phyloP scores from a whole-genome alignment of 176 grass and related monocot genomes.

The Cymbopogon citratus region DNA sequence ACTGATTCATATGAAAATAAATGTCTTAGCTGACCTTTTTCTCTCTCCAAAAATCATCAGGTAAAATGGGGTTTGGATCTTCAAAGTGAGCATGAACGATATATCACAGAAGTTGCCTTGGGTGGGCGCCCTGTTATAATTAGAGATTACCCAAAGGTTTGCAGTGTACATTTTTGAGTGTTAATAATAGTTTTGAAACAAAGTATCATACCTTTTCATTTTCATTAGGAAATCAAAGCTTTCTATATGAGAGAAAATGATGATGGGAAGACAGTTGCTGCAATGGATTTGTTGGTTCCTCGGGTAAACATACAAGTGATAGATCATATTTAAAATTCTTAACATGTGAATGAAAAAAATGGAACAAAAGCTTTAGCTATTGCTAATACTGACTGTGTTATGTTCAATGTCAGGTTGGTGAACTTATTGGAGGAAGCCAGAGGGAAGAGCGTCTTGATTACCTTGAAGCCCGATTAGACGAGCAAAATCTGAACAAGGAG shows the following conservation, averaged over 20 bases:
- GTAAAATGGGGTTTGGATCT: constrained; percentile 96
- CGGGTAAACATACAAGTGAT: constrained; percentile 45
- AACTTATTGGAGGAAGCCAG: constrained; percentile 98
- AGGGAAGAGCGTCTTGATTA: constrained; percentile 94
- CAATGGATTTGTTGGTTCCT: constrained; percentile 96
- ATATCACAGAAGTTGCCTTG: constrained; percentile 94
- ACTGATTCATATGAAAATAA: background rate
- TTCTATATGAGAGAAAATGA: constrained; percentile 99
- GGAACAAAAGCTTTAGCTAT: background rate
- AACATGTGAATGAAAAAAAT: constrained; percentile 10
- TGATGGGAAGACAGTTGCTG: constrained; percentile 87
- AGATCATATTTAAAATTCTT: constrained; percentile 1
- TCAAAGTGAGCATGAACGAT: constrained; percentile 99
- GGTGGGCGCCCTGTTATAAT: constrained; percentile 89
- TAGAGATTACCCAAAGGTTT: constrained; percentile 97
- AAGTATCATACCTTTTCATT: background rate
- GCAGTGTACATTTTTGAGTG: background rate
- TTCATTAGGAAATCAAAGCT: constrained; percentile 90
- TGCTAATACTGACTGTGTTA: constrained; percentile 17
- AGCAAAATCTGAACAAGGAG: constrained; percentile 85
- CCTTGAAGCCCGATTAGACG: constrained; percentile 79
- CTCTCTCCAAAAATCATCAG: constrained; percentile 27
- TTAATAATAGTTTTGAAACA: background rate
- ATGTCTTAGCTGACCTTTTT: background rate
- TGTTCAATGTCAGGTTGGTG: constrained; percentile 64